phyloP scores from a whole-genome alignment of 257 asterid species.

The Nicotiana tabacum region DNA sequence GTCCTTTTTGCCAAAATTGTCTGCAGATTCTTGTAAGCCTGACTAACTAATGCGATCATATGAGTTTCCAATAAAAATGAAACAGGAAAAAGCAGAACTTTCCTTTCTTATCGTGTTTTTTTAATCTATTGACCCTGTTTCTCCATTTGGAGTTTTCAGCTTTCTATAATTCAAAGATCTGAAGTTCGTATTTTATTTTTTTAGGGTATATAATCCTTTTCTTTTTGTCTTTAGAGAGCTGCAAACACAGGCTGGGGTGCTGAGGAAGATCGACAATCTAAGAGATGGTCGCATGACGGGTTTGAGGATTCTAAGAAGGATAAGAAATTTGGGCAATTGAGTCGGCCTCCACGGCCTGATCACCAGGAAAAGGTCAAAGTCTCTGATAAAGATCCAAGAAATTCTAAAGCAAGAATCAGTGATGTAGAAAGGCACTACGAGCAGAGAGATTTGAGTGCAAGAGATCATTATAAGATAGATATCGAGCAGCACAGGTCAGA shows the following conservation, averaged over 20 bases:
- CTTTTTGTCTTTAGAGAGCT: conserved; percentile 58
- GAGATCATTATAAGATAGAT: conserved; percentile 24
- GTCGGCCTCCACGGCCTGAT: conserved; percentile 23
- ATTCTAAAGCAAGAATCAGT: conserved; percentile 20
- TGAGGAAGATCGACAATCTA: conserved; percentile 59
- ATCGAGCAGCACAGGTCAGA: conserved; percentile 21
- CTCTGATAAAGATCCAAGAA: conserved; percentile 23
- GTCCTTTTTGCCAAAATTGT: neutral
- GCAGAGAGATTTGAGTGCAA: conserved; percentile 15
- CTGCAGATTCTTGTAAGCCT: neutral
- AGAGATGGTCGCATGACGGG: conserved; percentile 44
- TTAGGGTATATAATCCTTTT: neutral
- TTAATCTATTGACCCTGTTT: neutral
- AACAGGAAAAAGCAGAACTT: neutral
- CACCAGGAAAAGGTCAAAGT: conserved; percentile 21
- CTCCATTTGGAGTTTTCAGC: neutral
- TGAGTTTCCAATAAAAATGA: neutral
- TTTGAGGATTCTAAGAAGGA: conserved; percentile 38
- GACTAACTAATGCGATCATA: neutral
- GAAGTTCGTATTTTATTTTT: neutral
- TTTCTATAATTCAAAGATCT: neutral
- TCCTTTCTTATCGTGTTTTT: neutral
- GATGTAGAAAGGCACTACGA: conserved; percentile 18
- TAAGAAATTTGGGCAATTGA: conserved; percentile 27
- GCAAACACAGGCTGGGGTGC: conserved; percentile 98